These are phyloP conservation scores for Pulveroboletus sp. DNA, from an alignment of 768 basidiomycete genomes.

Conservation along the genomic window DNA sequence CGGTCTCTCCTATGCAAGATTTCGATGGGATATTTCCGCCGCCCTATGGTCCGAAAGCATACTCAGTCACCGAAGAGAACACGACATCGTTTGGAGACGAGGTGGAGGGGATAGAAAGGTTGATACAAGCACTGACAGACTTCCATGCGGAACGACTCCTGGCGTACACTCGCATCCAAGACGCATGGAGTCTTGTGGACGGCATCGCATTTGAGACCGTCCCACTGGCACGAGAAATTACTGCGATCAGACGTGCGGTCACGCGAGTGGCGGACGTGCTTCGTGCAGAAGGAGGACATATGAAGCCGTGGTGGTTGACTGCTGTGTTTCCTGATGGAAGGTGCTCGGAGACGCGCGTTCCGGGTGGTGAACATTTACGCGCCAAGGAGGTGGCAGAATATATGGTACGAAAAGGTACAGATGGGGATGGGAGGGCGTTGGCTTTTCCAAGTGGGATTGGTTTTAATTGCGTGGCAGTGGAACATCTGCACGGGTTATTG, in stretches of 20 bases:
- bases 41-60: slow-evolving; percentile 62
- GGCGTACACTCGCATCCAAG: slow-evolving; percentile 46
- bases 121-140: slow-evolving; percentile 49
- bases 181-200: slow-evolving; percentile 56
- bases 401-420: slow-evolving; percentile 31
- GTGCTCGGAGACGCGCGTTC: slow-evolving; percentile 40
- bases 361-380: slow-evolving; percentile 22
- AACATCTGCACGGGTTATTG: slow-evolving; percentile 41
- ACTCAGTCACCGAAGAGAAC: slow-evolving; percentile 33
- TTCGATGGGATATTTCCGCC: slow-evolving; percentile 75
- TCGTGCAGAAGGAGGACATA: slow-evolving; percentile 13
- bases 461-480: slow-evolving; percentile 66
- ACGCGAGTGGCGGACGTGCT: slow-evolving; percentile 30
- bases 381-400: slow-evolving; percentile 43
- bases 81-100: slow-evolving; percentile 42
- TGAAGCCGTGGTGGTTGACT: slow-evolving; percentile 76
- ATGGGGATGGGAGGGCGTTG: slow-evolving; percentile 10
- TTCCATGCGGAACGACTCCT: slow-evolving; percentile 66
- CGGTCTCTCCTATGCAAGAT: slow-evolving; percentile 63
- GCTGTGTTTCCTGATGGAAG: slow-evolving; percentile 56
- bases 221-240: slow-evolving; percentile 62
- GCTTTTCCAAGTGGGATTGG: slow-evolving; percentile 56
- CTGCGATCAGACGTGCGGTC: slow-evolving; percentile 64
- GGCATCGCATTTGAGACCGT: slow-evolving; percentile 78
- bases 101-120: slow-evolving; percentile 31